Conservation (phyloP, 768 basidiomycete genomes). For the Phlebiopsis flavidoalba region DNA sequence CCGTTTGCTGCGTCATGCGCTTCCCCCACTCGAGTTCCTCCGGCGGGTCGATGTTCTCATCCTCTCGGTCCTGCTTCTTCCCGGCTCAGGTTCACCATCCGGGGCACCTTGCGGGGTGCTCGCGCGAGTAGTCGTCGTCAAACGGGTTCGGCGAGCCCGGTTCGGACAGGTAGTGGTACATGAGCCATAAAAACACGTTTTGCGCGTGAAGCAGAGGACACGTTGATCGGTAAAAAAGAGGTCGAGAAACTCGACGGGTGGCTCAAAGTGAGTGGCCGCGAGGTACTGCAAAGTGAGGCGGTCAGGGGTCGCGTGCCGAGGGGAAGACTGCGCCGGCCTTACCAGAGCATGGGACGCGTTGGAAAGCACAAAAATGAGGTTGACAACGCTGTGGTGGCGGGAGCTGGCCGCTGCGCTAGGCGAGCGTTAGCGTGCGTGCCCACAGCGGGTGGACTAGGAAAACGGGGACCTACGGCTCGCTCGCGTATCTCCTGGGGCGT, state of each 20-base stretch:
- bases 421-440: neutral
- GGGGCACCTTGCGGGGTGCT: constrained; percentile 59
- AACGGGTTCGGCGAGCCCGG: constrained; percentile 66
- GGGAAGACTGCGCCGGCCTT: constrained; percentile 12
- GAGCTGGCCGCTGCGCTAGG: constrained; percentile 49
- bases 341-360: constrained; percentile 67
- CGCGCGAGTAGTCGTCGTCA: constrained; percentile 56
- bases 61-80: constrained; percentile 59
- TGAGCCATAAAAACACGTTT: constrained; percentile 78
- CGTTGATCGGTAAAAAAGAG: constrained; percentile 74
- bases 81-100: constrained; percentile 48
- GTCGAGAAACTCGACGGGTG: constrained; percentile 72
- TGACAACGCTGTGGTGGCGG: constrained; percentile 89
- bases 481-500: constrained; percentile 54
- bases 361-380: constrained; percentile 79
- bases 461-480: constrained; percentile 39
- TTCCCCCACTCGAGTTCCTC: constrained; percentile 78
- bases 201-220: constrained; percentile 71
- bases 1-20: constrained; percentile 66
- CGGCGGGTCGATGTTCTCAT: constrained; percentile 79
- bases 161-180: constrained; percentile 77
- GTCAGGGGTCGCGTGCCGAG: neutral
- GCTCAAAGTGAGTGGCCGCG: constrained; percentile 64
- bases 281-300: neutral
- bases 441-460: neutral